These are phyloP conservation scores for Podaxis sp. DNA, from an alignment of 768 basidiomycete genomes.

Conservation along the genomic window DNA sequence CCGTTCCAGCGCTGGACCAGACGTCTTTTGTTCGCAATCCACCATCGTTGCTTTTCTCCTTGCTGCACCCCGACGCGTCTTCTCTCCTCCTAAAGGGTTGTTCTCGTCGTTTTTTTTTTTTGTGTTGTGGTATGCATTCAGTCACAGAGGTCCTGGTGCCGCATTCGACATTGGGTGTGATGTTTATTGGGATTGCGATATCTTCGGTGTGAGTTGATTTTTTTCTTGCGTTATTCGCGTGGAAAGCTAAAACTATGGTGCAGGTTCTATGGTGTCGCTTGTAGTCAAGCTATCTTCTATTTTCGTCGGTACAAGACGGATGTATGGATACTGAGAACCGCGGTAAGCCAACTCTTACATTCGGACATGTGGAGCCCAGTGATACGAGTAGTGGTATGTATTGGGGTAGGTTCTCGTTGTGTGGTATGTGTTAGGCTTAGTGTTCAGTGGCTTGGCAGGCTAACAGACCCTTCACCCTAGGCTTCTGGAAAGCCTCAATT, in stretches of 20 bases:
- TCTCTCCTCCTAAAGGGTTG: background rate
- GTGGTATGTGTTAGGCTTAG: background rate
- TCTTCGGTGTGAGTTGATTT: constrained; percentile 9
- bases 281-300: constrained; percentile 15
- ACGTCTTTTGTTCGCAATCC: no score
- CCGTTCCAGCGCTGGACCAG: no score
- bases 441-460: background rate
- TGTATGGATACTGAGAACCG: constrained; percentile 5
- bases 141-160: background rate
- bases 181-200: constrained; percentile 14
- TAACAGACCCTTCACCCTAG: background rate
- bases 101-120: background rate
- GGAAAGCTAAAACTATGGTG: background rate
- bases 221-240: background rate
- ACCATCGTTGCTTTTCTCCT: background rate
- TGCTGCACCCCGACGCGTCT: background rate
- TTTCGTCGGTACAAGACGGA: constrained; percentile 14
- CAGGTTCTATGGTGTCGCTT: constrained; percentile 17
- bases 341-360: background rate
- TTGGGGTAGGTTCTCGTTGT: background rate
- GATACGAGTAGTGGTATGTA: background rate
- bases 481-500: constrained; percentile 17
- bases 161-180: constrained; percentile 11
- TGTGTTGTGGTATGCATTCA: background rate
- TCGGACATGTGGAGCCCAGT: background rate